Evolutionary conservation across 345 rosid genomes (phyloP).

Genomic region (Moricandia moricandioides): DNA sequence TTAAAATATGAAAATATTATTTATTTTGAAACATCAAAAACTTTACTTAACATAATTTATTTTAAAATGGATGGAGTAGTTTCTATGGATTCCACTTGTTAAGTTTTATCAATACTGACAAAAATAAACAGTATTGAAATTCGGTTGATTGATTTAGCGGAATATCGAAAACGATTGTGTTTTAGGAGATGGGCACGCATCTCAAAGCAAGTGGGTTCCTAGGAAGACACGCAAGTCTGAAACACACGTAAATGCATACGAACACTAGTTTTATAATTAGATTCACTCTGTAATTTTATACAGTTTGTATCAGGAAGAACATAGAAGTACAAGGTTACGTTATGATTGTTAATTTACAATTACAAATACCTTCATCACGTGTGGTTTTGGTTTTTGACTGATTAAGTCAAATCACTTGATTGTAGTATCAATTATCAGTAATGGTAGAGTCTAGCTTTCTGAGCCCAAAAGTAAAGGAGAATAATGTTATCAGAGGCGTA

Average conservation of each 20-base stretch:
- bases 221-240: constrained; percentile 23
- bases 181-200: constrained; percentile 37
- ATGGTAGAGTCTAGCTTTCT: not conserved
- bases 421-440: not conserved
- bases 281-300: not conserved
- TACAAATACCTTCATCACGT: not conserved
- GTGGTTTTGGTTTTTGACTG: not conserved
- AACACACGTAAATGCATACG: not conserved
- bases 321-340: not conserved
- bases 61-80: no score
- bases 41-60: no score
- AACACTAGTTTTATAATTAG: not conserved
- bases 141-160: constrained; percentile 1
- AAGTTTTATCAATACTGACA: no score
- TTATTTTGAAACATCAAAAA: no score
- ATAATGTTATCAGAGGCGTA: not conserved
- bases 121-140: not conserved
- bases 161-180: constrained; percentile 18
- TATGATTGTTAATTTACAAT: not conserved
- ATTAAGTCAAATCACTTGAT: constrained; percentile 8
- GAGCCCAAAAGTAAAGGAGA: not conserved
- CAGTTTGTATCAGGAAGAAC: not conserved
- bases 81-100: no score
- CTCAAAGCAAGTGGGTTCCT: constrained; percentile 25
- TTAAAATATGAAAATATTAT: no score